Conservation (phyloP, 106 monocot species). For the Acorus gramineus region DNA sequence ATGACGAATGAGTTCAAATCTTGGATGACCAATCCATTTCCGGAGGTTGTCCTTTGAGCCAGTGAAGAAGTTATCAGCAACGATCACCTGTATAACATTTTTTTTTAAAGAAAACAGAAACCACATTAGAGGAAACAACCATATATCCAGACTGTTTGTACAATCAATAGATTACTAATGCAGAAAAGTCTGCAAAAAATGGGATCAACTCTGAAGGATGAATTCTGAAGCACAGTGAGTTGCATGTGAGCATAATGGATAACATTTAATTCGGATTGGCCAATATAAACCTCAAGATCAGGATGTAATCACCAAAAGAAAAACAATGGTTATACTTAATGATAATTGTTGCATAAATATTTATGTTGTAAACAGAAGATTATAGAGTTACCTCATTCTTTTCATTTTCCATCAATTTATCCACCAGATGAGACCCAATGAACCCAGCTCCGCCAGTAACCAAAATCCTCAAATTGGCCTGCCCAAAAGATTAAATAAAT, state of each 20-base stretch:
- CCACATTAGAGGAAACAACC: slow-evolving; percentile 7
- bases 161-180: no score
- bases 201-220: no score
- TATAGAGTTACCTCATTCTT: slow-evolving; percentile 49
- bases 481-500: background rate
- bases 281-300: no score
- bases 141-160: background rate
- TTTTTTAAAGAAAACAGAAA: no score
- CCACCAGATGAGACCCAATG: slow-evolving; percentile 77
- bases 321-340: no score
- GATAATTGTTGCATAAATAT: no score
- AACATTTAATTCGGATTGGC: no score
- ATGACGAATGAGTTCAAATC: slow-evolving; percentile 96
- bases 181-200: no score
- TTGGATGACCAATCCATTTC: slow-evolving; percentile 91
- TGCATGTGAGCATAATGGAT: no score
- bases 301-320: no score
- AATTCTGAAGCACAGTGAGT: no score
- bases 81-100: slow-evolving; percentile 49
- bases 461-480: slow-evolving; percentile 64
- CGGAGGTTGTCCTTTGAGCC: slow-evolving; percentile 90
- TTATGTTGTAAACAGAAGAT: background rate
- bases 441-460: slow-evolving; percentile 78
- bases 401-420: slow-evolving; percentile 82
- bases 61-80: slow-evolving; percentile 83